Conservation (phyloP, 306 rosid genomes). For the Abrus precatorius region DNA sequence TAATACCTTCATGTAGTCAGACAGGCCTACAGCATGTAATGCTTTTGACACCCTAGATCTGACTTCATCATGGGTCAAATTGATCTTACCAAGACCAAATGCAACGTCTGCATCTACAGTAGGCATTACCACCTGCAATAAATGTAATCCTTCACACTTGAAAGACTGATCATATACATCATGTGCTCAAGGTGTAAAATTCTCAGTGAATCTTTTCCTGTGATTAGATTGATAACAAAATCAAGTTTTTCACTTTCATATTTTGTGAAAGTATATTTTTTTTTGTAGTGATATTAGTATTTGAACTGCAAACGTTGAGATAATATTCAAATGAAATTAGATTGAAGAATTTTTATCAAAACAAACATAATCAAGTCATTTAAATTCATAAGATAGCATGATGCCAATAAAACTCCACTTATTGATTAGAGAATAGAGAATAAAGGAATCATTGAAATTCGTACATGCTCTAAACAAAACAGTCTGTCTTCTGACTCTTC, state of each 20-base stretch:
- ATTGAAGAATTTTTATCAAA: constrained; percentile 5
- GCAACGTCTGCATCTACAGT: constrained; percentile 91
- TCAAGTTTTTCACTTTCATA: constrained; percentile 1
- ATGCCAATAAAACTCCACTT: constrained; percentile 11
- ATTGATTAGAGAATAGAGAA: constrained; percentile 14
- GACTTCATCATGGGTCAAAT: constrained; percentile 69
- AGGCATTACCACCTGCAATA: constrained; percentile 86
- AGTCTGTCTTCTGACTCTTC: background rate
- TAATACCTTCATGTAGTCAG: constrained; percentile 76
- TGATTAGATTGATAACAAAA: constrained; percentile 18
- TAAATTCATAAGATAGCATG: constrained; percentile 22
- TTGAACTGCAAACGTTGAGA: constrained; percentile 24
- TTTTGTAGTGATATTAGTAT: background rate
- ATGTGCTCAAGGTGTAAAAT: constrained; percentile 7
- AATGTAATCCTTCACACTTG: constrained; percentile 25
- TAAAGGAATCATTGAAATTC: constrained; percentile 23
- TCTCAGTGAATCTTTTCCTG: background rate
- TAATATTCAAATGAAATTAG: constrained; percentile 18
- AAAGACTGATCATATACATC: constrained; percentile 9
- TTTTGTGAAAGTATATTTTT: constrained; percentile 7
- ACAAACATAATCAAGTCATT: background rate
- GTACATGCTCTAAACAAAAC: constrained; percentile 3
- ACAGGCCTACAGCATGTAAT: constrained; percentile 73
- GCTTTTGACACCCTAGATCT: constrained; percentile 74
- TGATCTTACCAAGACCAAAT: constrained; percentile 87